Evolutionary conservation across 148 eudicot species (phyloP), one percentile per base, ranked within the genome.

Genomic region (Tetragonia tetragonoides): DNA sequence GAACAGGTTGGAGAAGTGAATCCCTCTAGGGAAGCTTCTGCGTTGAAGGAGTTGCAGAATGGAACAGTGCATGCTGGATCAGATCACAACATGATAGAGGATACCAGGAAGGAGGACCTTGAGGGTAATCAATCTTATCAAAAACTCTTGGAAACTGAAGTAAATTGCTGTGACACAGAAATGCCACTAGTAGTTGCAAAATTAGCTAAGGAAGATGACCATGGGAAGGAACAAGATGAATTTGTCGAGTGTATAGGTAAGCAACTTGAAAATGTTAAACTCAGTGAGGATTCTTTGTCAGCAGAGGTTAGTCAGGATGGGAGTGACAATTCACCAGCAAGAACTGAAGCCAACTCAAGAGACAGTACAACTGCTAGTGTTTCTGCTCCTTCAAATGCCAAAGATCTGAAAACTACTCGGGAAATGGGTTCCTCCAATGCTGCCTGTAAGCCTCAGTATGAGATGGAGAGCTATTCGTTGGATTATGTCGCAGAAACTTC

Each of bases 401-500:
- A 28, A 46, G 68, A 71, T 21, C 2, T 18, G 44, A 60, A 17
- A 51, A 37, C 20, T 7, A 47, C 66, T 56, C 53, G 24, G 41
- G 79, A 75, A 37, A 54, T 47, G 72, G 80, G 44, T 82, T 64
- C 81, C 60, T 24, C 64, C 56, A 54, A 15, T 18, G 75, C 75
- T 77, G 77, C 82, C 38, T 76, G 46, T 71, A 74, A 72, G 46
- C 54, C 76, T 75, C 79, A 59, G 40, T 9, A 51, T 69, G 34
- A 28, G 34, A 28, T 1, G 1, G 86, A 80, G 70, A 83, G 83
- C 77, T 80, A 63, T 60, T 72, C 72, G 17, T 71, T 76, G 44
- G 79, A 83, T 37, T 56, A 70, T 72, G 59, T 59, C n/a, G 44
- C 66, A 56, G 79, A 81, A 78, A 78, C 85, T 75, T 82, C 42